A percentile compares a stretch with the other conserved stretches of the same genome.
These are phyloP conservation scores for Penicillium sclerotiorum DNA, from an alignment of 2,329 filamentous ascomycete genomes.

Conservation along the genomic window DNA sequence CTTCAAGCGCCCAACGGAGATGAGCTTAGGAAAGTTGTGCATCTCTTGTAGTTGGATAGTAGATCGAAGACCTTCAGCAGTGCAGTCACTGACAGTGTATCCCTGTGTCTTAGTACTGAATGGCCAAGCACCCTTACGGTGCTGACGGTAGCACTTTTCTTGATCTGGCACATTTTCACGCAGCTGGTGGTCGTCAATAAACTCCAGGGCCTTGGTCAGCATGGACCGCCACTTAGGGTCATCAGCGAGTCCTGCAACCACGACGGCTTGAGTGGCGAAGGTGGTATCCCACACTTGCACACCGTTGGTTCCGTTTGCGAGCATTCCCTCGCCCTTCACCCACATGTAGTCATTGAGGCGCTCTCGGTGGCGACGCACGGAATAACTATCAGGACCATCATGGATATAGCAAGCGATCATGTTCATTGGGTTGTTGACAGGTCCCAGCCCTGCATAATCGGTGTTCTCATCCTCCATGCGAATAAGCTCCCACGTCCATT, in stretches of 20 bases:
- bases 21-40: constrained; percentile 70
- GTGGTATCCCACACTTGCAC: constrained; percentile 97
- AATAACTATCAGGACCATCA: constrained; percentile 73
- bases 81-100: constrained; percentile 94
- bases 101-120: constrained; percentile 93
- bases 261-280: constrained; percentile 80
- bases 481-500: constrained; percentile 79
- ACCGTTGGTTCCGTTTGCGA: constrained; percentile 96
- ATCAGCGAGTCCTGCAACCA: constrained; percentile 76
- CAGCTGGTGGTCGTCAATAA: constrained; percentile 90
- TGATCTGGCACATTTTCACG: constrained; percentile 78
- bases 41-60: constrained; percentile 82
- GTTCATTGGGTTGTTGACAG: constrained; percentile 90
- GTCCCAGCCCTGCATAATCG: constrained; percentile 80
- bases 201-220: constrained; percentile 78
- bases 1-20: constrained; percentile 77
- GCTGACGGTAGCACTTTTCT: constrained; percentile 82
- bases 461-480: constrained; percentile 94
- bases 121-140: constrained; percentile 90
- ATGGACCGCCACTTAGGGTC: constrained; percentile 79
- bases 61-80: constrained; percentile 85
- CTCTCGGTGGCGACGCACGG: constrained; percentile 76
- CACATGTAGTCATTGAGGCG: constrained; percentile 84
- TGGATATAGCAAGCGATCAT: constrained; percentile 81
- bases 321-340: constrained; percentile 90